Conservation (phyloP, 306 rosid genomes). For the Malus fusca region DNA sequence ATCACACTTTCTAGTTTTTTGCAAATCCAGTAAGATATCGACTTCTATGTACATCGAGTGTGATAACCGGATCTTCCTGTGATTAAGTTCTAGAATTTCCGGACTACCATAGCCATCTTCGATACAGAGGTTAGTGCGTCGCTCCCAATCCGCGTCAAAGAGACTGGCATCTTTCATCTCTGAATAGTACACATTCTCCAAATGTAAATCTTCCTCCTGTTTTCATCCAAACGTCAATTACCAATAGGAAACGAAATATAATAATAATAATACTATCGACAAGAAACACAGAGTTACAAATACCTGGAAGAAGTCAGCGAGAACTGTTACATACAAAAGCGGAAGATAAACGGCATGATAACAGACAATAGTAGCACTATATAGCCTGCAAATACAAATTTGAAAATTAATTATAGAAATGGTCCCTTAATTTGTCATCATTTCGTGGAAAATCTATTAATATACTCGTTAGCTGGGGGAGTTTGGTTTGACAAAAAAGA, state of each 20-base stretch:
- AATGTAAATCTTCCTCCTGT: constrained; percentile 74
- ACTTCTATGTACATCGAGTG: constrained; percentile 29
- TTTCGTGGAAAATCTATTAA: too few species aligned
- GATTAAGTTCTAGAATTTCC: neutral
- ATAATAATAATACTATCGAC: neutral
- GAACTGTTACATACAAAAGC: constrained; percentile 65
- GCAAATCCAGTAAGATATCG: constrained; percentile 9
- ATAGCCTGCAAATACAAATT: constrained; percentile 50
- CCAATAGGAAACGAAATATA: neutral
- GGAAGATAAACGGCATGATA: constrained; percentile 90
- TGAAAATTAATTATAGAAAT: constrained; percentile 10
- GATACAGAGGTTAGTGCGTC: constrained; percentile 13
- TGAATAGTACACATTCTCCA: constrained; percentile 83
- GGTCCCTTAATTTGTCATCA: too few species aligned
- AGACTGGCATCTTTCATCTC: constrained; percentile 98
- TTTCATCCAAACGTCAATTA: constrained; percentile 1
- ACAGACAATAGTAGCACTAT: constrained; percentile 54
- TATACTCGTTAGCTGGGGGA: too few species aligned
- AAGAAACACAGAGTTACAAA: neutral
- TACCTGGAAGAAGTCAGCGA: constrained; percentile 88
- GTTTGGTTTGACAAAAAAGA: too few species aligned
- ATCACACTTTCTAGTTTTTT: too few species aligned
- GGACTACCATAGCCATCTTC: neutral
- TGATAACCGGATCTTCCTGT: neutral
- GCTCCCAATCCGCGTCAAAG: constrained; percentile 81